A percentile compares a stretch with the other conserved stretches of the same genome.
phyloP scores from a whole-genome alignment of 257 asterid genomes.

The Petunia axillaris region DNA sequence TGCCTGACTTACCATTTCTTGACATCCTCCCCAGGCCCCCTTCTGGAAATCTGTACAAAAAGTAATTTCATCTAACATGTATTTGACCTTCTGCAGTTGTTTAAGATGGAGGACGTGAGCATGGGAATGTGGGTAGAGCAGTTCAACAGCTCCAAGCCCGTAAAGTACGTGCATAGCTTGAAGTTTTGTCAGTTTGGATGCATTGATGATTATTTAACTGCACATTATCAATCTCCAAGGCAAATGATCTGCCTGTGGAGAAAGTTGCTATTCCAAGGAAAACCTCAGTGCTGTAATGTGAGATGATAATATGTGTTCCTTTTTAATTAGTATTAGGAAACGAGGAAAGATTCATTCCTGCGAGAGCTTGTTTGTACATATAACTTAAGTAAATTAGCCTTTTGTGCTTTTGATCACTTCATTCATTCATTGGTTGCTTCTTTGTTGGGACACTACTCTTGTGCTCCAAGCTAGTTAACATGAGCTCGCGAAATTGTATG shows the following conservation, averaged over 20 bases:
- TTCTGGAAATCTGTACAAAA: neutral
- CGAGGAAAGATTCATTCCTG: neutral
- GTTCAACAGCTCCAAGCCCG: conserved; percentile 63
- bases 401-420: neutral
- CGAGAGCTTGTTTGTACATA: conserved; percentile 31
- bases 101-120: conserved; percentile 98
- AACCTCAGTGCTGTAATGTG: conserved; percentile 84
- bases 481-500: conserved; percentile 23
- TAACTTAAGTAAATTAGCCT: conserved; percentile 12
- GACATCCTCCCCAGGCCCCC: neutral
- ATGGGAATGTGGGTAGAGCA: conserved; percentile 98
- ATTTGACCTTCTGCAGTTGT: conserved; percentile 52
- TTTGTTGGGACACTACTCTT: neutral
- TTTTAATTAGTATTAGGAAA: conserved; percentile 11
- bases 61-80: neutral
- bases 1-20: neutral
- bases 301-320: conserved; percentile 51
- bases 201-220: conserved; percentile 72
- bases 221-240: conserved; percentile 94
- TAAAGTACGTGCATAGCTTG: conserved; percentile 78
- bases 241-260: conserved; percentile 96
- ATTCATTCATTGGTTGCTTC: conserved; percentile 22
- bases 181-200: conserved; percentile 96
- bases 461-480: neutral
- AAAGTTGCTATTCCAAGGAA: conserved; percentile 58